Percentiles rank a stretch among this genome's conserved stretches.
phyloP scores from a whole-genome alignment of 2,329 filamentous ascomycete genomes.

The Aspergillus eucalypticola region DNA sequence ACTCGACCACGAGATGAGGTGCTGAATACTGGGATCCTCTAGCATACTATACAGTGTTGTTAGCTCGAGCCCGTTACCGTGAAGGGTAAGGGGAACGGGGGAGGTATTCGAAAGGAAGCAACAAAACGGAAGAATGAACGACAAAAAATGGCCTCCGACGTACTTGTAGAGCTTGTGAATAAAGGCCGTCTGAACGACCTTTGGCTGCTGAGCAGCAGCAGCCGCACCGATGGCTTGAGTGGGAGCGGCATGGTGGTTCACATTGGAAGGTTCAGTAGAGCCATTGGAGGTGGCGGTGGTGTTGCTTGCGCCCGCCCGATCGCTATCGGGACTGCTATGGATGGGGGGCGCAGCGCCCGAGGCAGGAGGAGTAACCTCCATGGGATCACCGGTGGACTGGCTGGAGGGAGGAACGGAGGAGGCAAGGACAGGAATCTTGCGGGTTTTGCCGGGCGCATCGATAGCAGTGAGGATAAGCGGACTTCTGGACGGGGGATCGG shows the following conservation, averaged over 20 bases:
- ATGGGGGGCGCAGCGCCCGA: slow-evolving; percentile 46
- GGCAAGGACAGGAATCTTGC: slow-evolving; percentile 55
- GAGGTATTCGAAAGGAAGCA: no score
- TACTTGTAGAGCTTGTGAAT: slow-evolving; percentile 99
- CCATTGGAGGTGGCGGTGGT: slow-evolving; percentile 34
- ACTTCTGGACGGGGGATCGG: slow-evolving; percentile 46
- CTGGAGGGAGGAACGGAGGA: slow-evolving; percentile 46
- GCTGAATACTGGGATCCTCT: slow-evolving; percentile 87
- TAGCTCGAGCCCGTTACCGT: slow-evolving; percentile 12
- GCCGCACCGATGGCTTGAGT: slow-evolving; percentile 47
- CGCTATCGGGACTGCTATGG: slow-evolving; percentile 51
- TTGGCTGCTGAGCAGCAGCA: slow-evolving; percentile 77
- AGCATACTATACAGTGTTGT: slow-evolving; percentile 72
- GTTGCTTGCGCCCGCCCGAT: slow-evolving; percentile 42
- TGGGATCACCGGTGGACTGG: slow-evolving; percentile 52
- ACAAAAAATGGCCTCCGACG: slow-evolving; percentile 33
- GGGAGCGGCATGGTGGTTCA: slow-evolving; percentile 28
- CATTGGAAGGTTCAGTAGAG: slow-evolving; percentile 29
- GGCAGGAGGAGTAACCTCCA: slow-evolving; percentile 56
- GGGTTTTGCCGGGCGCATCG: slow-evolving; percentile 48
- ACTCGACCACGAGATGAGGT: slow-evolving; percentile 93
- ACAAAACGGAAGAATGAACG: not conserved
- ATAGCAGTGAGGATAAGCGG: slow-evolving; percentile 42
- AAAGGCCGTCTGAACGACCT: slow-evolving; percentile 97
- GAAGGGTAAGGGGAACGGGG: no score